Percentiles rank a stretch among this genome's conserved stretches.
Conservation (phyloP, 306 rosid species). For the Lupinus albus region DNA sequence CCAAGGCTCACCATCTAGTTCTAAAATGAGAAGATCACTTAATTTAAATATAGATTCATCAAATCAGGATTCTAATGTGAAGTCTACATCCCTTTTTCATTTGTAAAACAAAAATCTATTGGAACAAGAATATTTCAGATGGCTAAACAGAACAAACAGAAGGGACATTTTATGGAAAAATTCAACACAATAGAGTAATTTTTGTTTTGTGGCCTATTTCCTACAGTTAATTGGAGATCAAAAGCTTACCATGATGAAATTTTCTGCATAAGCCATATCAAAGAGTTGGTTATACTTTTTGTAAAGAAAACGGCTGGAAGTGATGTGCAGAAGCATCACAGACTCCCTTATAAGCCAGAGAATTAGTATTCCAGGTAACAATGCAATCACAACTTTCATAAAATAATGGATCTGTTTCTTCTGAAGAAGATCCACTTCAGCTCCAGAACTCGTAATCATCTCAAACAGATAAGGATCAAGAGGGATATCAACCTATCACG, state of each 20-base stretch:
- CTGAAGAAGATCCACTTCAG: slow-evolving; percentile 91
- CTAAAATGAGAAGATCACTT: slow-evolving; percentile 14
- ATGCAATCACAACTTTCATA: slow-evolving; percentile 78
- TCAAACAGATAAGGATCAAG: slow-evolving; percentile 92
- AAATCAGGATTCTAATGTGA: slow-evolving; percentile 11
- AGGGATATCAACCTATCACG: slow-evolving; percentile 87
- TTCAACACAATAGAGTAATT: slow-evolving; percentile 18
- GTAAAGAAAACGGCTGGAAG: slow-evolving; percentile 78
- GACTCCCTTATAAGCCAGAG: slow-evolving; percentile 88
- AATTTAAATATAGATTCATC: slow-evolving; percentile 31
- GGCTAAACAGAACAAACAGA: slow-evolving; percentile 19
- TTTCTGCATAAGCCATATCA: slow-evolving; percentile 94
- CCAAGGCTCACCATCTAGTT: too few species aligned
- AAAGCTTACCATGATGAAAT: slow-evolving; percentile 79
- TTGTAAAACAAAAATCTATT: background rate
- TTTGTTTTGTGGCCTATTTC: slow-evolving; percentile 16
- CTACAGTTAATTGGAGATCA: slow-evolving; percentile 6
- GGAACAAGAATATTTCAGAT: slow-evolving; percentile 20
- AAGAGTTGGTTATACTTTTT: slow-evolving; percentile 86
- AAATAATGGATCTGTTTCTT: slow-evolving; percentile 84
- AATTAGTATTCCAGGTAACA: slow-evolving; percentile 82
- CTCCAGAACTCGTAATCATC: slow-evolving; percentile 84
- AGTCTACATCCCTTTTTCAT: slow-evolving; percentile 7
- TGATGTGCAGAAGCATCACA: slow-evolving; percentile 66
- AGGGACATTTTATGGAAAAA: background rate